These are phyloP conservation scores for Neocallimastix lanati DNA, from an alignment of 192 early-diverging fungal species.

Conservation along the genomic window DNA sequence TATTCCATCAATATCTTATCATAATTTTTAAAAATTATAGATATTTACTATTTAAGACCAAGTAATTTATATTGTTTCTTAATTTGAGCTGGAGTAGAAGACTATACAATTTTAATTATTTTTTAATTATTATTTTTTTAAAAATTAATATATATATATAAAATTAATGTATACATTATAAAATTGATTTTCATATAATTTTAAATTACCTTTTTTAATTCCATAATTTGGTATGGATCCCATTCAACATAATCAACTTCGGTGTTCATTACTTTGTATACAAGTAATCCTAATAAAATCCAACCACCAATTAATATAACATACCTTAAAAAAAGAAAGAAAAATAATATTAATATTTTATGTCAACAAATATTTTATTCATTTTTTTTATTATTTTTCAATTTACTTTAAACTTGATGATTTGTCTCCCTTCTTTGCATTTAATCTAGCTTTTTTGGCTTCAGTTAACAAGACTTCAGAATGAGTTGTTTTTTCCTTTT, in stretches of 20 bases:
- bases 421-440: background rate
- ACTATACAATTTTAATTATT: background rate
- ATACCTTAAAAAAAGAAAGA: too few relatives aligned
- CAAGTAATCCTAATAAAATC: background rate
- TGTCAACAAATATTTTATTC: too few relatives aligned
- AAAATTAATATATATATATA: background rate
- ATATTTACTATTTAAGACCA: background rate
- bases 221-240: background rate
- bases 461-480: background rate
- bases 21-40: background rate
- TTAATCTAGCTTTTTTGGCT: background rate
- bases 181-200: too few relatives aligned
- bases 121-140: too few relatives aligned
- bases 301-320: background rate
- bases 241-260: background rate
- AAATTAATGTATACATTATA: too few relatives aligned
- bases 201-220: background rate
- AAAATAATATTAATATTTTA: too few relatives aligned
- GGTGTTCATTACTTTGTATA: background rate
- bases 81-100: background rate
- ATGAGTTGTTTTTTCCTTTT: background rate
- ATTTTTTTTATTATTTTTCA: too few relatives aligned
- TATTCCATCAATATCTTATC: too few relatives aligned
- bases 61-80: background rate
- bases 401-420: background rate